Base-by-base conservation (phyloP, 176 grass and related monocot species). In the Areca catechu region DNA sequence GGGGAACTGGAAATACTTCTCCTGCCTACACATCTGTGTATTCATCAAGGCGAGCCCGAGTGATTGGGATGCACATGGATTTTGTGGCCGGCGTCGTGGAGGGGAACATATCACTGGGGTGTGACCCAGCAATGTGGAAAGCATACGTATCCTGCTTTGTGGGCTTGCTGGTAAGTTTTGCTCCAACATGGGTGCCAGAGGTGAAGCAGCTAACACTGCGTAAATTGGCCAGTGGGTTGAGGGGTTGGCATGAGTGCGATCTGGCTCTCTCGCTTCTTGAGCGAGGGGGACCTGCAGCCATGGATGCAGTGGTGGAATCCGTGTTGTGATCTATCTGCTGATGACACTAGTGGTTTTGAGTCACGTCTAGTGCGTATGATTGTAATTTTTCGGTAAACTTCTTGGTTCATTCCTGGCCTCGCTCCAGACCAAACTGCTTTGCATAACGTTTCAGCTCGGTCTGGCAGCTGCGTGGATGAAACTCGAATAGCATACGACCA, bases 11-110 rank as follows among this genome's bases (percentile, higher is more conserved):
- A 61, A 71, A 58, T 29, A 58, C 56, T 27, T 72, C 72, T 57
- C 66, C 72, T 48, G 43, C 72, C 6, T 60, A 78, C 65, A 83
- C 74, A 72, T 63, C 82, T 25, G 83, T 76, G 56, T 78, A 81
- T 69, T 66, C 75, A 5, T 78, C 67, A 56, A 92, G 81, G 63
- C 83, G 87, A 55, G 71, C 74, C 2, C 71, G 87, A 37, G 81
- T 98, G 63, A 83, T 85, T 19, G 76, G 73, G 48, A 80, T 53
- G 52, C 87, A 98, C 73, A 98, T 98, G 93, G 93, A 92, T 57
- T 98, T 98, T 69, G 80, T 98, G 19, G 87, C 77, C 4, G 83
- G 75, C 15, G 93, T 82, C 20, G 61, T 92, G 76, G 88, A 83
- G 19, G 93, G 87, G 15, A 78, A 85, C 62, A 80, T 98, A 43